These are phyloP conservation scores for Dunaliella salina DNA, from an alignment of 163 green algal species.

Conservation along the genomic window DNA sequence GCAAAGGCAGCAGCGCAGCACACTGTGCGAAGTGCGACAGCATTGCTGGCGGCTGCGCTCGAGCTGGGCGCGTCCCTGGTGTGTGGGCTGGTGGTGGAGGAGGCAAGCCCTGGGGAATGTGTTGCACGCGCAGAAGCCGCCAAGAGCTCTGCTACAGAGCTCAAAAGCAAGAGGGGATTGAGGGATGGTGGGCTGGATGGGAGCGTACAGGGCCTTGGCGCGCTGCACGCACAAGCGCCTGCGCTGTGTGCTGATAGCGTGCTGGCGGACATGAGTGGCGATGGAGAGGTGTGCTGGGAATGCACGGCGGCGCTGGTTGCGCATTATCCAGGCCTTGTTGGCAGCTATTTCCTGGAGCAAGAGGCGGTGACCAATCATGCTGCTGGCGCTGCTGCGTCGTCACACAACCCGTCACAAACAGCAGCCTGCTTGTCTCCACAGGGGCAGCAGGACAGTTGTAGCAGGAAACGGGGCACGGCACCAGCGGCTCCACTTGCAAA, in stretches of 20 bases:
- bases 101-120: background rate
- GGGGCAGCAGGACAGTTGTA: background rate
- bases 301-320: background rate
- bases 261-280: slow-evolving; percentile 4
- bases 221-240: no score
- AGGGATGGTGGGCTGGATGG: no score
- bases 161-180: background rate
- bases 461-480: background rate
- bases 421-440: background rate
- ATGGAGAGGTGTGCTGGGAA: slow-evolving; percentile 22
- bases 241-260: background rate
- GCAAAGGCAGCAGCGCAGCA: no score
- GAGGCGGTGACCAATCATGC: no score
- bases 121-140: background rate
- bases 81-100: background rate
- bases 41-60: slow-evolving; percentile 6
- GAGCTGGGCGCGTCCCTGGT: background rate
- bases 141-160: background rate
- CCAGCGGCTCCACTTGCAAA: background rate
- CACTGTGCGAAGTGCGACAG: background rate
- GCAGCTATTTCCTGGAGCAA: background rate
- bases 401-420: background rate
- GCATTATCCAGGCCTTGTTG: background rate
- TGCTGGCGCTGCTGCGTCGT: no score
- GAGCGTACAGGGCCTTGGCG: no score